Conservation (phyloP, 2,329 filamentous ascomycete species). For the Verticillium nonalfalfae region DNA sequence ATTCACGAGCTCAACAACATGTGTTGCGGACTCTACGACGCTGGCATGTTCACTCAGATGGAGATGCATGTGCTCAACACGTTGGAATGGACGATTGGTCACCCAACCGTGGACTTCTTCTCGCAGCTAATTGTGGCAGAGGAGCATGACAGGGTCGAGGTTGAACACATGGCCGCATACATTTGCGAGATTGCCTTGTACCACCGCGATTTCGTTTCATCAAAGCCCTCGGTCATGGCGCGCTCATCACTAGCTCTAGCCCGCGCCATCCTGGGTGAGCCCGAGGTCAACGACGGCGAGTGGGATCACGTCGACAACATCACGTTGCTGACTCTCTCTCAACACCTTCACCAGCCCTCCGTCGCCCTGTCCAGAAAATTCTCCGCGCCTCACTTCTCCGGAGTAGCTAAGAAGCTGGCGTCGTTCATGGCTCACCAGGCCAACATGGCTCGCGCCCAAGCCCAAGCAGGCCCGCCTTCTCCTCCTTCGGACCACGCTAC, state of each 20-base stretch:
- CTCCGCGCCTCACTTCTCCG: slow-evolving; percentile 44
- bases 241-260: slow-evolving; percentile 80
- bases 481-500: slow-evolving; percentile 47
- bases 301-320: slow-evolving; percentile 70
- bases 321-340: slow-evolving; percentile 54
- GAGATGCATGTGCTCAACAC: slow-evolving; percentile 99
- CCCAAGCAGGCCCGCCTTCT: slow-evolving; percentile 46
- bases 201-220: slow-evolving; percentile 94
- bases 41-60: slow-evolving; percentile 99
- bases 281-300: slow-evolving; percentile 67
- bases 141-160: slow-evolving; percentile 71
- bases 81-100: slow-evolving; percentile 90
- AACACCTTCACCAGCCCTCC: slow-evolving; percentile 53
- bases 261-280: slow-evolving; percentile 75
- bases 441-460: slow-evolving; percentile 42
- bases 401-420: slow-evolving; percentile 48
- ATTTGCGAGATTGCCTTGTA: slow-evolving; percentile 93
- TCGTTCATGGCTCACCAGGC: slow-evolving; percentile 56
- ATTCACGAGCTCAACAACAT: slow-evolving; percentile 97
- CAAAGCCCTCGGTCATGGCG: slow-evolving; percentile 84
- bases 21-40: slow-evolving; percentile 97
- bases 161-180: slow-evolving; percentile 92
- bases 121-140: slow-evolving; percentile 81
- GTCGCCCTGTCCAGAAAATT: slow-evolving; percentile 55
- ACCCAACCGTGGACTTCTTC: slow-evolving; percentile 94